phyloP scores from a whole-genome alignment of 2,329 filamentous ascomycete genomes.

The Dactylonectria estremocensis region DNA sequence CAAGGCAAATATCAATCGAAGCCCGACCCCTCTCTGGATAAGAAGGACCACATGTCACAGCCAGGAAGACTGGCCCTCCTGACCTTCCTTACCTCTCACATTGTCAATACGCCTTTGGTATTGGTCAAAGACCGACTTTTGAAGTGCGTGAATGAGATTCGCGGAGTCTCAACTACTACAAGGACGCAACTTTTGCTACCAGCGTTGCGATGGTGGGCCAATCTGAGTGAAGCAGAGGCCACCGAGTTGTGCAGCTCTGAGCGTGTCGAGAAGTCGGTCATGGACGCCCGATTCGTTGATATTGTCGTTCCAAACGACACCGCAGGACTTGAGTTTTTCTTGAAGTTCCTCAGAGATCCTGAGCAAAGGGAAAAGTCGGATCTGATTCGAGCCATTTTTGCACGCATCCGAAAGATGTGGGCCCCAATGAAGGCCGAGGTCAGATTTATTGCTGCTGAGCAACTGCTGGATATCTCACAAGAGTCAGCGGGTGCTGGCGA shows the following conservation, averaged over 20 bases:
- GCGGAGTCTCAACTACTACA: conserved; percentile 77
- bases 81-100: conserved; percentile 81
- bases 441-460: conserved; percentile 72
- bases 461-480: conserved; percentile 75
- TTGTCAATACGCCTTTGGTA: conserved; percentile 77
- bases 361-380: conserved; percentile 58
- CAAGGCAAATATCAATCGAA: conserved; percentile 57
- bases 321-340: conserved; percentile 66
- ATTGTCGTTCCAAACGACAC: conserved; percentile 69
- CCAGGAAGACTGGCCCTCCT: conserved; percentile 76
- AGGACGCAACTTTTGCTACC: conserved; percentile 85
- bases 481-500: conserved; percentile 54
- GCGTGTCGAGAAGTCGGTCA: conserved; percentile 58
- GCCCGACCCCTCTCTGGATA: conserved; percentile 60
- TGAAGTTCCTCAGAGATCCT: conserved; percentile 62
- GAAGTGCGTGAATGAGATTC: conserved; percentile 79
- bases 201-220: conserved; percentile 78
- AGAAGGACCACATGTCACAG: conserved; percentile 70
- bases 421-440: conserved; percentile 75
- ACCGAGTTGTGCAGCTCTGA: conserved; percentile 57
- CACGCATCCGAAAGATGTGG: conserved; percentile 81
- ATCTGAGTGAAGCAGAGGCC: conserved; percentile 67
- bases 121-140: conserved; percentile 80
- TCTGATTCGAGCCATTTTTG: conserved; percentile 77
- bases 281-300: conserved; percentile 64